phyloP scores from a whole-genome alignment of 169 alveolate genomes.

The Perkinsus olseni region DNA sequence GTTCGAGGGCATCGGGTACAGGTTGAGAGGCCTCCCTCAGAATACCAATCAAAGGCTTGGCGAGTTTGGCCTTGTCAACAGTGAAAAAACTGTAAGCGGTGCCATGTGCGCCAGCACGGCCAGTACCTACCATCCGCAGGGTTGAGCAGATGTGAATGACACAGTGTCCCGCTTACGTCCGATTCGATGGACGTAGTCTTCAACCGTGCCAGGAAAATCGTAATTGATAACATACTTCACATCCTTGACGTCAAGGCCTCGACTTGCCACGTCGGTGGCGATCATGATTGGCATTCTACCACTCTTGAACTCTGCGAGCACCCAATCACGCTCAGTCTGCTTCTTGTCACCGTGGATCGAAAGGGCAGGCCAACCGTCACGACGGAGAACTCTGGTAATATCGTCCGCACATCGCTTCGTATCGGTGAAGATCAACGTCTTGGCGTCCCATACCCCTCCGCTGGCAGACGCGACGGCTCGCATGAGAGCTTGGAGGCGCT shows the following conservation, averaged over 20 bases:
- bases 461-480: conserved; percentile 5
- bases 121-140: conserved; percentile 39
- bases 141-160: background rate
- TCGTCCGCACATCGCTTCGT: conserved; percentile 66
- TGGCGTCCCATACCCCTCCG: background rate
- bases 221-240: conserved; percentile 87
- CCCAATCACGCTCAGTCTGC: conserved; percentile 83
- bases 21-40: conserved; percentile 76
- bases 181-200: conserved; percentile 91
- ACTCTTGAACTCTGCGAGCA: conserved; percentile 75
- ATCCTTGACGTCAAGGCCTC: conserved; percentile 93
- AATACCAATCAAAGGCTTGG: conserved; percentile 76
- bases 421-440: conserved; percentile 20
- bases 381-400: conserved; percentile 68
- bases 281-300: conserved; percentile 84
- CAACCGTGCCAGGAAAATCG: conserved; percentile 89
- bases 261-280: conserved; percentile 97
- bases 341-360: conserved; percentile 97
- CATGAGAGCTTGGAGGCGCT: background rate
- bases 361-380: conserved; percentile 76
- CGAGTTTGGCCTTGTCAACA: conserved; percentile 66
- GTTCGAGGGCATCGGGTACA: conserved; percentile 64
- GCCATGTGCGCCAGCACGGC: conserved; percentile 91
- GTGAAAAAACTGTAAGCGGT: conserved; percentile 76
- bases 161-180: conserved; percentile 54